Evolutionary conservation across 1,284 basidiomycete species (phyloP).

Genomic region (Ustilago sp.): DNA sequence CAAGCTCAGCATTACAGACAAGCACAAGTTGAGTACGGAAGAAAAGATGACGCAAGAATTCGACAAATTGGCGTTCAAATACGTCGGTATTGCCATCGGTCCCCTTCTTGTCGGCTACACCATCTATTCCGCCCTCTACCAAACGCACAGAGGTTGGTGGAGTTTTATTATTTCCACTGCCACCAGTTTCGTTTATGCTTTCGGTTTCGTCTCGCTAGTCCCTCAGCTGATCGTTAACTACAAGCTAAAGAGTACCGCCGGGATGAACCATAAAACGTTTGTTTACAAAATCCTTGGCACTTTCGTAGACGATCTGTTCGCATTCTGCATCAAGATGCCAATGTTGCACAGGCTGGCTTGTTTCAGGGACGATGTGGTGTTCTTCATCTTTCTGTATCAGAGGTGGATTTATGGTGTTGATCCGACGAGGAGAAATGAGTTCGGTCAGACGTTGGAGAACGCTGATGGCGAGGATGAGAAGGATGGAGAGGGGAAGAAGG

Average conservation of each 20-base stretch:
- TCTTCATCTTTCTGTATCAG: conserved; percentile 71
- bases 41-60: conserved; percentile 97
- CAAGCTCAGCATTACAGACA: conserved; percentile 83
- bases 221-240: conserved; percentile 76
- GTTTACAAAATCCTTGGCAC: conserved; percentile 91
- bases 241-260: conserved; percentile 84
- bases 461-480: conserved; percentile 8
- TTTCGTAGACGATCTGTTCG: conserved; percentile 82
- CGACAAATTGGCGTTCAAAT: conserved; percentile 87
- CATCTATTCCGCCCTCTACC: conserved; percentile 77
- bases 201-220: conserved; percentile 84
- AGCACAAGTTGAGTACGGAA: conserved; percentile 90
- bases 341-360: conserved; percentile 88
- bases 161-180: conserved; percentile 86
- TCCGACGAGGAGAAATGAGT: conserved; percentile 92
- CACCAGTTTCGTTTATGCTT: conserved; percentile 91
- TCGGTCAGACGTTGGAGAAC: conserved; percentile 76
- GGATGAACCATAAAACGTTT: conserved; percentile 97
- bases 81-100: conserved; percentile 86
- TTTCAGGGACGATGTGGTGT: conserved; percentile 74
- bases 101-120: conserved; percentile 88
- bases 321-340: conserved; percentile 95
- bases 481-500: conserved; percentile 16
- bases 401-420: conserved; percentile 96
- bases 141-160: conserved; percentile 91